phyloP scores from a whole-genome alignment of 2,329 filamentous ascomycete species.

The Nothophaeocryptopus gaeumannii region DNA sequence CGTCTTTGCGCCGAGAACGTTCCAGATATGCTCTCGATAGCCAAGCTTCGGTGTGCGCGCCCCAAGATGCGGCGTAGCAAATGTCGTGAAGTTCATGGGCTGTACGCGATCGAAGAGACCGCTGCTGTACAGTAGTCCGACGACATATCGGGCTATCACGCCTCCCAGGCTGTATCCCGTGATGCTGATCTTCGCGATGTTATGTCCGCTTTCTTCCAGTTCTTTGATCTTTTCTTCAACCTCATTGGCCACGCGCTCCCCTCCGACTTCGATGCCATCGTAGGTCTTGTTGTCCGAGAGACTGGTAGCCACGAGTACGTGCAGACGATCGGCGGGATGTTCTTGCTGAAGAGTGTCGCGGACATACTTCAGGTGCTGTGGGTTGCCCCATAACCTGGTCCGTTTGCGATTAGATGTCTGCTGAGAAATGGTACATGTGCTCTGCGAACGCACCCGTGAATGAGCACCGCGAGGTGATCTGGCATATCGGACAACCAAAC shows the following conservation, averaged over 20 bases:
- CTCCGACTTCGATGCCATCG: conserved; percentile 67
- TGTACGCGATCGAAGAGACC: conserved; percentile 75
- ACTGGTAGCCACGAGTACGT: conserved; percentile 68
- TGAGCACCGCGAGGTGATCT: conserved; percentile 72
- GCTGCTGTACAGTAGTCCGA: conserved; percentile 78
- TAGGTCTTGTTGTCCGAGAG: conserved; percentile 70
- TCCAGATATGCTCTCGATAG: conserved; percentile 54
- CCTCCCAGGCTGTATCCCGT: conserved; percentile 89
- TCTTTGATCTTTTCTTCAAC: conserved; percentile 58
- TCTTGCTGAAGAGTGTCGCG: conserved; percentile 62
- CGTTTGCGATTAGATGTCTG: too few relatives aligned
- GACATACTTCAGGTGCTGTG: conserved; percentile 67
- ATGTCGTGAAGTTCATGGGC: conserved; percentile 91
- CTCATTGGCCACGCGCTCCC: conserved; percentile 63
- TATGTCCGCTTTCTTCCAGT: conserved; percentile 60
- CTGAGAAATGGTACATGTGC: conserved; percentile 5
- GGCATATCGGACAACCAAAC: conserved; percentile 14
- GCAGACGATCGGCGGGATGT: conserved; percentile 61
- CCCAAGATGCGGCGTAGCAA: conserved; percentile 73
- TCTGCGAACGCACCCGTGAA: conserved; percentile 62
- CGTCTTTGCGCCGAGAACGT: conserved; percentile 76
- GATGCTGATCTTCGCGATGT: conserved; percentile 78
- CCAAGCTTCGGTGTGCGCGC: conserved; percentile 46
- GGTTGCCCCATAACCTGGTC: conserved; percentile 67
- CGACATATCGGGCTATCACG: conserved; percentile 78